phyloP scores from a whole-genome alignment of 148 eudicot genomes.

The Rhododendron vialii region DNA sequence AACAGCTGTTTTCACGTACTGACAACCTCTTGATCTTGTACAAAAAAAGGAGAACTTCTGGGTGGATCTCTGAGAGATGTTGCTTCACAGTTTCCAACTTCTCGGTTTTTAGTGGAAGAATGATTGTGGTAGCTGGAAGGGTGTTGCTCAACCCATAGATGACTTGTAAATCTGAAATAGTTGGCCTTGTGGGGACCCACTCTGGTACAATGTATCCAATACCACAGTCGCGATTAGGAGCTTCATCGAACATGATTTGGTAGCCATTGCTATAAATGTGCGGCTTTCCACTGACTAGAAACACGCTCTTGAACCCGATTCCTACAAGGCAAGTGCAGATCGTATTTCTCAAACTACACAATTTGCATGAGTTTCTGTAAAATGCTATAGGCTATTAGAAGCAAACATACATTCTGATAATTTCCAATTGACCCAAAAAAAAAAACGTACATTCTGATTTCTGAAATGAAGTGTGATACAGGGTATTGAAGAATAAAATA shows the following conservation, averaged over 20 bases:
- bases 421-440: neutral
- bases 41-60: too few species aligned
- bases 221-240: conserved; percentile 30
- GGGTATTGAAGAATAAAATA: too few species aligned
- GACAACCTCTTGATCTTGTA: too few species aligned
- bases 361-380: neutral
- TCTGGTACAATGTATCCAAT: conserved; percentile 47
- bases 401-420: neutral
- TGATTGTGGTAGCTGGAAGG: conserved; percentile 29
- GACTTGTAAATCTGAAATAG: conserved; percentile 24
- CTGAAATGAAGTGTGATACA: neutral
- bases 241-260: conserved; percentile 41
- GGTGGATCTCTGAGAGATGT: too few species aligned
- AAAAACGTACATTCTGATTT: neutral
- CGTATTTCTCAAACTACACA: conserved; percentile 21
- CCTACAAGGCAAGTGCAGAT: conserved; percentile 23
- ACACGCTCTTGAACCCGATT: neutral
- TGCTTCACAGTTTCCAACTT: conserved; percentile 16
- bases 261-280: conserved; percentile 42
- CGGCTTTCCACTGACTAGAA: too few species aligned
- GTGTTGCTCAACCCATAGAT: conserved; percentile 20
- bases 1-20: conserved; percentile 3
- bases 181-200: conserved; percentile 28
- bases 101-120: conserved; percentile 43
- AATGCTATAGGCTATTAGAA: neutral